Percentiles rank a stretch among this genome's conserved stretches.
Conservation (phyloP, 2,329 filamentous ascomycete genomes). For the Colletotrichum tropicicola region DNA sequence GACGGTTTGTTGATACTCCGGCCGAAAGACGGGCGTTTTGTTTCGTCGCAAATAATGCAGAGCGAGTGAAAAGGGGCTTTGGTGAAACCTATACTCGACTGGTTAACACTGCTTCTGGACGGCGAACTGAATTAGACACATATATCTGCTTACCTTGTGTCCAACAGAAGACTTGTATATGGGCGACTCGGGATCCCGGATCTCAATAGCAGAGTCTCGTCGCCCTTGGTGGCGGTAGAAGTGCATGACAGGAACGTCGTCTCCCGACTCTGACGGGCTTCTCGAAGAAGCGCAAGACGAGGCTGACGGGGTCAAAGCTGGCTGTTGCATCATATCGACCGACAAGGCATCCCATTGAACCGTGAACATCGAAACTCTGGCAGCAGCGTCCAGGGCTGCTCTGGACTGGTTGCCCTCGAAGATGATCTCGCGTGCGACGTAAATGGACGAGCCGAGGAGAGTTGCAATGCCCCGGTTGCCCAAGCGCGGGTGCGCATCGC, state of each 20-base stretch:
- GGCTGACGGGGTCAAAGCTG: conserved; percentile 17
- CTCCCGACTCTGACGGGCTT: conserved; percentile 23
- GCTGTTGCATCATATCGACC: conserved; percentile 8
- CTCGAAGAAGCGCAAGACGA: conserved; percentile 26
- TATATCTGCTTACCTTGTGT: not conserved
- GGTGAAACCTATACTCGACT: not conserved
- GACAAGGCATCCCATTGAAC: conserved; percentile 27
- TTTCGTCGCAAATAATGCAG: conserved; percentile 19
- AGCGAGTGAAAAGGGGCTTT: conserved; percentile 7
- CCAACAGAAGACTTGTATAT: conserved; percentile 20
- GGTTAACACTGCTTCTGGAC: not conserved
- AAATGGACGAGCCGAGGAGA: conserved; percentile 19
- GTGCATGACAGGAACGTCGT: conserved; percentile 11
- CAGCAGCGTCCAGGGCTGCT: conserved; percentile 1
- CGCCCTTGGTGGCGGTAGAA: conserved; percentile 26
- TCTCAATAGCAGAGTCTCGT: conserved; percentile 26
- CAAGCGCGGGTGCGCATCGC: conserved; percentile 3
- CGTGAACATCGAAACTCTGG: conserved; percentile 20
- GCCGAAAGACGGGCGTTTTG: not conserved
- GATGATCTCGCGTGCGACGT: conserved; percentile 20
- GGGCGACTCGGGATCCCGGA: conserved; percentile 23
- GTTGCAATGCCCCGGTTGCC: conserved; percentile 25
- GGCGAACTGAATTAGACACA: not conserved
- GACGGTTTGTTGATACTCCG: not conserved
- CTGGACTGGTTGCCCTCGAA: conserved; percentile 21